A percentile compares a stretch with the other conserved stretches of the same genome.
These are phyloP conservation scores for Venturiaceae sp. DNA, from an alignment of 2,329 filamentous ascomycete species.

Conservation along the genomic window DNA sequence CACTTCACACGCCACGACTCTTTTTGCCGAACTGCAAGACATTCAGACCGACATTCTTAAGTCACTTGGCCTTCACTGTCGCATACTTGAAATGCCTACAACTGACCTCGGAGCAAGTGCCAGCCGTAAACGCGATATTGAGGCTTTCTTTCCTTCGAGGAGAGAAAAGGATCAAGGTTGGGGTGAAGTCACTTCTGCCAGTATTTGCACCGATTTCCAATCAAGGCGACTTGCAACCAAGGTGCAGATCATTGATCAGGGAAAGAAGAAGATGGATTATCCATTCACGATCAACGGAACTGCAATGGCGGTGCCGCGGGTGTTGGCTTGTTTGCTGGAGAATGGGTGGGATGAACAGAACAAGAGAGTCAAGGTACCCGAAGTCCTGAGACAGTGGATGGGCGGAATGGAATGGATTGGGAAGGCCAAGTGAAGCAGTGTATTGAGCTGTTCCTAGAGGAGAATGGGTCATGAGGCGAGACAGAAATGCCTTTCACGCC, in stretches of 20 bases:
- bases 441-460: neutral
- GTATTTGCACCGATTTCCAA: constrained; percentile 93
- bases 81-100: constrained; percentile 86
- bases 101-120: constrained; percentile 85
- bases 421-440: neutral
- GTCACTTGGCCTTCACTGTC: constrained; percentile 70
- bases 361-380: constrained; percentile 62
- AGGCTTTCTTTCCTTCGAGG: constrained; percentile 85
- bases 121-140: constrained; percentile 80
- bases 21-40: constrained; percentile 78
- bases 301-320: constrained; percentile 79
- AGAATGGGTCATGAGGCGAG: neutral
- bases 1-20: constrained; percentile 34
- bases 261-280: constrained; percentile 50
- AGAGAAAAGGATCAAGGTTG: constrained; percentile 50
- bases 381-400: constrained; percentile 78
- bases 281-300: constrained; percentile 93
- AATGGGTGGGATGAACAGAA: constrained; percentile 73
- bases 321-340: constrained; percentile 82
- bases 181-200: constrained; percentile 88
- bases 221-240: constrained; percentile 70
- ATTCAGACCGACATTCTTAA: constrained; percentile 79
- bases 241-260: constrained; percentile 40
- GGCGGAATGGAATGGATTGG: constrained; percentile 34
- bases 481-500: neutral